Conservation (phyloP, 306 rosid genomes). For the Quercus bicolor region DNA sequence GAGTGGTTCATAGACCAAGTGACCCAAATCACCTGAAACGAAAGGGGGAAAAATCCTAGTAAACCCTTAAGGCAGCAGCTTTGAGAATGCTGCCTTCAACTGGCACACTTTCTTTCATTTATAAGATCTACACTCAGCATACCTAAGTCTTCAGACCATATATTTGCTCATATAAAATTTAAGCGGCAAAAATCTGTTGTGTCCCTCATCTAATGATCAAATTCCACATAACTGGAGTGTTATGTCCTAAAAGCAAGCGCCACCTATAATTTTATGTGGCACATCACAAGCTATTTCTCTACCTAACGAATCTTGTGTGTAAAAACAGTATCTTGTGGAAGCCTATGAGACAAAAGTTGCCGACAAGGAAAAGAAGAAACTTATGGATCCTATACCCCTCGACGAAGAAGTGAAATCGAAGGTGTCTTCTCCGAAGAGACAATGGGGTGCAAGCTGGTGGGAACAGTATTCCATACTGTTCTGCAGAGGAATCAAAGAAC, state of each 20-base stretch:
- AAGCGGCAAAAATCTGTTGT: neutral
- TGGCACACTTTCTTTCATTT: neutral
- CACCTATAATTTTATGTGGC: neutral
- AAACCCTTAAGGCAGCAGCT: neutral
- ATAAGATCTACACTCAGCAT: neutral
- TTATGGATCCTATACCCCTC: slow-evolving; percentile 49
- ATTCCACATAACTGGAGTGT: neutral
- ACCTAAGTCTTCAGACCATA: neutral
- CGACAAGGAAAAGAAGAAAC: slow-evolving; percentile 70
- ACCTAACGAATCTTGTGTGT: neutral
- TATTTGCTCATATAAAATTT: neutral
- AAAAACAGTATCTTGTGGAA: slow-evolving; percentile 77
- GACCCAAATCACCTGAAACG: neutral
- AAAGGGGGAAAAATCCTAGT: neutral
- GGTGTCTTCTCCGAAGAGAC: slow-evolving; percentile 42
- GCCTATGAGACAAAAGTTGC: slow-evolving; percentile 76
- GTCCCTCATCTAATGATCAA: neutral
- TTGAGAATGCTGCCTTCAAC: neutral
- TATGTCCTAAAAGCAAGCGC: neutral
- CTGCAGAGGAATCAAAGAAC: slow-evolving; percentile 82
- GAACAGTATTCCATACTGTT: slow-evolving; percentile 74
- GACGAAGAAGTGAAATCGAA: slow-evolving; percentile 67
- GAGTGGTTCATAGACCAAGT: neutral
- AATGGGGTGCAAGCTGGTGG: slow-evolving; percentile 91
- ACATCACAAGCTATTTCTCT: neutral